A percentile compares a stretch with the other conserved stretches of the same genome.
Evolutionary conservation across 768 basidiomycete species (phyloP).

Genomic region (Boletus reticulatus): DNA sequence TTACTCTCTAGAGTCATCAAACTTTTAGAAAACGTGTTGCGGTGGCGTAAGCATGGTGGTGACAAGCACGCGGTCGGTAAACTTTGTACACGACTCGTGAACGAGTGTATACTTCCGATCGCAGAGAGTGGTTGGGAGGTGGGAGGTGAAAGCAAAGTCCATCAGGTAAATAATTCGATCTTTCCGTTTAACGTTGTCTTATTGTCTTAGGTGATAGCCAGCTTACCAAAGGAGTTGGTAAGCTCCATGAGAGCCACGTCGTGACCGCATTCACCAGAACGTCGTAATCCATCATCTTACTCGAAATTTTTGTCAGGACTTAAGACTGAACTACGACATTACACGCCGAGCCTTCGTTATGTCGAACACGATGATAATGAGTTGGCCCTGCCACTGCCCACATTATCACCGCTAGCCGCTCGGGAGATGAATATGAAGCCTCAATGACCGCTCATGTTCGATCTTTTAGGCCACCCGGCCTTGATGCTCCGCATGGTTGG

Average conservation of each 20-base stretch:
- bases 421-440: constrained; percentile 53
- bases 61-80: constrained; percentile 55
- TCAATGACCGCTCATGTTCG: constrained; percentile 47
- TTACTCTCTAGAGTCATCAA: constrained; percentile 68
- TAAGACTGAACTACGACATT: neutral
- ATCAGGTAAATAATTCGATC: constrained; percentile 46
- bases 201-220: constrained; percentile 20
- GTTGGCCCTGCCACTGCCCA: constrained; percentile 28
- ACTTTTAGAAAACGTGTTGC: constrained; percentile 67
- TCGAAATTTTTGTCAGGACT: neutral
- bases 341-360: constrained; percentile 21
- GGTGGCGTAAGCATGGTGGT: constrained; percentile 73
- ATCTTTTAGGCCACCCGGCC: neutral
- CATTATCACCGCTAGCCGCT: constrained; percentile 38
- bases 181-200: constrained; percentile 3
- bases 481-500: constrained; percentile 34
- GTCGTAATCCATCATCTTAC: constrained; percentile 8
- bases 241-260: constrained; percentile 17
- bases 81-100: constrained; percentile 55
- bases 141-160: constrained; percentile 67
- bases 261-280: constrained; percentile 7
- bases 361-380: constrained; percentile 37
- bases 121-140: constrained; percentile 85
- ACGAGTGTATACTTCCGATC: constrained; percentile 57
- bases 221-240: constrained; percentile 27